phyloP scores from a whole-genome alignment of 2,329 filamentous ascomycete species.

The Colletotrichum spaethianum region DNA sequence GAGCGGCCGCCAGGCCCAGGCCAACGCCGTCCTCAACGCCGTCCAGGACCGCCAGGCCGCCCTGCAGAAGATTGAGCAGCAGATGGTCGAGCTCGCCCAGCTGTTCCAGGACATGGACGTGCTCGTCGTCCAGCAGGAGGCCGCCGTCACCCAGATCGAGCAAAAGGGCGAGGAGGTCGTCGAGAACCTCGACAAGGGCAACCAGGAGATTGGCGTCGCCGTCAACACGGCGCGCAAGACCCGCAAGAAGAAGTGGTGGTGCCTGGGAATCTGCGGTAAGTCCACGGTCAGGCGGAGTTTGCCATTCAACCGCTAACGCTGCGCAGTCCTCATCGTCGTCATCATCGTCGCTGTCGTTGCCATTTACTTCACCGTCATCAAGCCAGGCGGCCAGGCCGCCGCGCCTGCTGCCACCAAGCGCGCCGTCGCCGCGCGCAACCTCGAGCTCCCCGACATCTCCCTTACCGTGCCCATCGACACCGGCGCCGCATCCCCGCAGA shows the following conservation, averaged over 20 bases:
- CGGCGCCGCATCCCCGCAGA: constrained; percentile 10
- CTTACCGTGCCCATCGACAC: constrained; percentile 44
- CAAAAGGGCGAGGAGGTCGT: constrained; percentile 88
- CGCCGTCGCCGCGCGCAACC: constrained; percentile 47
- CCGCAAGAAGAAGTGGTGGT: constrained; percentile 97
- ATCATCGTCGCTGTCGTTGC: constrained; percentile 67
- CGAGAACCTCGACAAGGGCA: constrained; percentile 87
- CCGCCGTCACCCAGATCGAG: constrained; percentile 84
- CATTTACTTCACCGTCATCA: constrained; percentile 62
- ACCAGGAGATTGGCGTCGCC: constrained; percentile 85
- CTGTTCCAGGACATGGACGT: constrained; percentile 92
- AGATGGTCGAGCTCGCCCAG: constrained; percentile 89
- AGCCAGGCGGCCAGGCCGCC: constrained; percentile 44
- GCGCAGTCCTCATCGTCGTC: constrained; percentile 65
- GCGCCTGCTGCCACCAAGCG: constrained; percentile 44
- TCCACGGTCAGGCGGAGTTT: constrained; percentile 11
- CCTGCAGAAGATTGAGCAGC: constrained; percentile 91
- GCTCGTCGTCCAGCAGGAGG: constrained; percentile 89
- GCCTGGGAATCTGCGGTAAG: constrained; percentile 80
- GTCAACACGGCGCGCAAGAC: constrained; percentile 85
- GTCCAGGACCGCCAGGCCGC: constrained; percentile 88
- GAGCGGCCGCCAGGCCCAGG: constrained; percentile 85
- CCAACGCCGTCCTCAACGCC: constrained; percentile 82
- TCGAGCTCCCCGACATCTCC: constrained; percentile 44
- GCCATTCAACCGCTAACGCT: constrained; percentile 12